Base-by-base conservation (phyloP, 208 protist species). In the Leptomonas pyrrhocoris region DNA sequence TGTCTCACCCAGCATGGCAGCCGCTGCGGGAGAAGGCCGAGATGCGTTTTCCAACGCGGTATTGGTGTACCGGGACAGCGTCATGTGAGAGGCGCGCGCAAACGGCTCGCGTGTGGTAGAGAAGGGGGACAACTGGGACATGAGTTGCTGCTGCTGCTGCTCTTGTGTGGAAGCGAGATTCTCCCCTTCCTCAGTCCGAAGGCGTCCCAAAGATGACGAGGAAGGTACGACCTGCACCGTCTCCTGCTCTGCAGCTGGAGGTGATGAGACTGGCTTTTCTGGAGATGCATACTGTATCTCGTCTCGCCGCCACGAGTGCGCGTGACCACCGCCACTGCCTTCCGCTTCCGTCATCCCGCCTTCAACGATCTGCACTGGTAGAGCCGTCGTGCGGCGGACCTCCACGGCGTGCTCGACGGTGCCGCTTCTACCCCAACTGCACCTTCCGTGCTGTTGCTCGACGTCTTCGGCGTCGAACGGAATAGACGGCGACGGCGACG, bases 371-470 rank as follows among this genome's bases (percentile, higher is more conserved):
- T 67, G 51, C 53, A 82, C 45, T 21, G 31, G 31, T 15, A 68
- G n/a, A 2, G 71, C 71, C 7, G 77, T 78, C 25, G 77, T 74
- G 55, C 71, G 49, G 30, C 77, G 71, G 8, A 66, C 67, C 42
- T 73, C 70, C 13, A 61, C 67, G 4, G 21, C 30, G 56, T 55
- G 61, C 48, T 67, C 49, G 1, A 67, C 61, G 15, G 61, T 67
- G 27, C 48, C 49, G 31, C 61, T n/a, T 12, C 61, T 43, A 9
- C 30, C 31, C 2, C 9, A 8, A 19, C 6, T 13, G 15, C 28
- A 18, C 19, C 23, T 3, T 0, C 23, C n/a, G 12, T 25, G 2
- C 43, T 23, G 28, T 30, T 23, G 3, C 42, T 25, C 16, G 8
- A 5, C 54, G 19, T 9, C 54, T 38, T 6, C 19, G 3, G 43